Evolutionary conservation across 1,139 yeast genomes (phyloP), one percentile per base, ranked within the genome.

Genomic region (Pichia kudriavzevii): DNA sequence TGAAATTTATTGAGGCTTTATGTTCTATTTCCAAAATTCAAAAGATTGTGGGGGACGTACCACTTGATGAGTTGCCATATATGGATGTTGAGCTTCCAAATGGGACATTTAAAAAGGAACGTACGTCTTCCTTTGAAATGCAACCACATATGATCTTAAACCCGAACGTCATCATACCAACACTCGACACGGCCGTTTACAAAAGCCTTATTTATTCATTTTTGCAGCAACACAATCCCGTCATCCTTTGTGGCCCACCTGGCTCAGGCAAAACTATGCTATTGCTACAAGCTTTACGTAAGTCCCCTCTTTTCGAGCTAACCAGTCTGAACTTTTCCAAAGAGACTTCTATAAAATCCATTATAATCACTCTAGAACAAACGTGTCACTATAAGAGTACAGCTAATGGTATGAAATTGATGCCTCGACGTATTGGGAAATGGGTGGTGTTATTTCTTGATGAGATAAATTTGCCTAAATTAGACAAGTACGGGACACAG

Each of bases 201-300:
- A 93, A 83, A 42, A 53, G 63, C 1, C 50, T 83, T 16, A 66
- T 88, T 1, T 71, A 68, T 43, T 64, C 77, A 0, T 57, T 83
- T 5, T 52, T 88, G 26, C 64, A 66, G 26, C 74, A 75, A 30
- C 80, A 72, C 39, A 61, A 63, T 31, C 75, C 94, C 0, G 56
- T 85, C 17, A 63, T 91, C 22, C 64, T 91, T 22, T 87, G 95
- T 60, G 98, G 98, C 5, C 97, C 97, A 0, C 97, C 98, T 0
- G 98, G 98, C 3, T 81, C 95, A 0, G 98, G 98, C 43, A 91
- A 91, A 53, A 88, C 97, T 0, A 88, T 88, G 97, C 78, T 91
- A 0, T 59, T 91, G 20, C 68, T 83, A 45, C 76, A 79, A 36
- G 78, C 87, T 0, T 57, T 91, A 30, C 63, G 83, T 32, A 67